phyloP scores from a whole-genome alignment of 129 eudicot species.

The Erigeron canadensis region DNA sequence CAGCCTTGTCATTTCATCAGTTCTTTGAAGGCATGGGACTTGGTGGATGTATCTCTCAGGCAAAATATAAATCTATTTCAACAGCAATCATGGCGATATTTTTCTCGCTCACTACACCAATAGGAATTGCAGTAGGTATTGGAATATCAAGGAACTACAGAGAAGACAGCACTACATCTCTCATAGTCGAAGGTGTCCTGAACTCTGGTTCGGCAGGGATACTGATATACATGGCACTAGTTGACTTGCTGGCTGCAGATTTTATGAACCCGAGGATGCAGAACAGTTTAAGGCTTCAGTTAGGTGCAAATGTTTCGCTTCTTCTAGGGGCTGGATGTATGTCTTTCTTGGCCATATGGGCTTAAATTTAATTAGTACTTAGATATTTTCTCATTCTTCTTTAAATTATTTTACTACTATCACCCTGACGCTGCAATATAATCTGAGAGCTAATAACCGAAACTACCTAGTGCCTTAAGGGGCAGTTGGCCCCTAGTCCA shows the following conservation, averaged over 20 bases:
- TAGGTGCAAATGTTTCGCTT: conserved; percentile 63
- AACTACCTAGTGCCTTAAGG: too few relatives aligned
- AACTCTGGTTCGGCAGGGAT: conserved; percentile 73
- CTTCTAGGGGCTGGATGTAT: conserved; percentile 64
- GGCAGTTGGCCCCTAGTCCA: too few relatives aligned
- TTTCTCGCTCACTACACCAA: conserved; percentile 71
- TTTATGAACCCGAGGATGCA: conserved; percentile 74
- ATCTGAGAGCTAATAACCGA: too few relatives aligned
- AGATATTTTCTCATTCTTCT: conserved; percentile 1
- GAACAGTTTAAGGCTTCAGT: conserved; percentile 55
- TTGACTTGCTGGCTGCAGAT: conserved; percentile 82
- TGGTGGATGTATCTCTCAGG: conserved; percentile 88
- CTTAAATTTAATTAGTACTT: conserved; percentile 23
- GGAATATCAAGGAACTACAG: conserved; percentile 55
- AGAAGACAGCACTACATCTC: conserved; percentile 53
- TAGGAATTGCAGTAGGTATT: conserved; percentile 66
- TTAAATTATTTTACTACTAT: conserved; percentile 6
- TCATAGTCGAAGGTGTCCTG: conserved; percentile 61
- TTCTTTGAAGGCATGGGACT: conserved; percentile 88
- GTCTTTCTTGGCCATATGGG: conserved; percentile 80
- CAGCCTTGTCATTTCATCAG: conserved; percentile 77
- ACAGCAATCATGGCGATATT: conserved; percentile 56
- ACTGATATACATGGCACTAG: conserved; percentile 74
- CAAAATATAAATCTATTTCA: conserved; percentile 54
- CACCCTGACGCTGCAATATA: background rate